Base-by-base conservation (phyloP, 345 rosid genomes). In the Pistacia vera region DNA sequence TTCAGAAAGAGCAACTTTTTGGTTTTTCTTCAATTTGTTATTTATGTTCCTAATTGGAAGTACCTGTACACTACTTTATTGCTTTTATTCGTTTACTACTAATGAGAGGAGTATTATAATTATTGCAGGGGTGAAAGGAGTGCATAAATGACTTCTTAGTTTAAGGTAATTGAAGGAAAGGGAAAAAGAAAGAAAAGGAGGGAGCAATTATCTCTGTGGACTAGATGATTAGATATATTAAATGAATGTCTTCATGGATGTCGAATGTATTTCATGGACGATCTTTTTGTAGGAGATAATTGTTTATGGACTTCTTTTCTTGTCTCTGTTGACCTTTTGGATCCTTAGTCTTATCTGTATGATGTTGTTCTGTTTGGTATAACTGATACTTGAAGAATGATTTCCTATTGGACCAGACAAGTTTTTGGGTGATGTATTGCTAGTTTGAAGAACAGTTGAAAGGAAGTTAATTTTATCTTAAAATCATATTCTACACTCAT, bases 11-110 rank as follows among this genome's bases (percentile, higher is more conserved):
- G 11, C 75, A 59, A 67, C 68, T 33, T 51, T 25, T 59, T 64
- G 44, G 66, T 69, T 20, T 59, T 57, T 72, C 59, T 73, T 62
- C 25, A 64, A 22, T 63, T 66, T 49, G 36, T 67, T 61, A 41
- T 44, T 54, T 70, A 46, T 28, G 17, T 56, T 25, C 13, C 11
- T 38, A 25, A 59, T 22, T 25, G 41, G 71, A 41, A 55, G 77
- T 56, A 55, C 41, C 14, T 12, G 46, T 16, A 22, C 20, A 35
- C 13, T 65, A 9, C 36, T 1, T 33, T 35, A 30, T 35, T 38
- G 3, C 28, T 35, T 11, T 36, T n/a, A 49, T 12, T 16, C 11
- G 30, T 30, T 41, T 41, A 41, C 46, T 41, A 7, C 46, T 41
- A 41, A 41, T 11, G 36, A 7, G 18, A 33, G 69, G 35, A 35